A percentile compares a stretch with the other conserved stretches of the same genome.
Conservation (phyloP, 2,329 filamentous ascomycete genomes). For the Penicillium sp. region DNA sequence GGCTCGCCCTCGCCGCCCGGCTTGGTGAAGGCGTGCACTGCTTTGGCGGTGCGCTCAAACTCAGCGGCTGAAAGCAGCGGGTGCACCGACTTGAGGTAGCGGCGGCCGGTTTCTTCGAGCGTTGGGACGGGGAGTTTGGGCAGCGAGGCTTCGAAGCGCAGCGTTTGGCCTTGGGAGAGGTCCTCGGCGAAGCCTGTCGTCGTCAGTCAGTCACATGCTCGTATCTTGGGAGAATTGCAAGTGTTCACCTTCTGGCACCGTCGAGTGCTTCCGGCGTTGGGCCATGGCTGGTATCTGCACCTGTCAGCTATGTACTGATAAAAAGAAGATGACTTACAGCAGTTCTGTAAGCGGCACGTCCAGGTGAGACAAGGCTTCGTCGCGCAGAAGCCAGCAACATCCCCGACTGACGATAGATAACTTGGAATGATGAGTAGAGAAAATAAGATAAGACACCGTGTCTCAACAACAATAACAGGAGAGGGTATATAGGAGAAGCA, state of each 20-base stretch:
- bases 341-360: constrained; percentile 36
- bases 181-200: constrained; percentile 61
- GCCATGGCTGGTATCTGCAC: constrained; percentile 37
- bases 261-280: constrained; percentile 39
- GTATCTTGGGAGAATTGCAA: background rate
- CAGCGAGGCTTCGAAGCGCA: constrained; percentile 64
- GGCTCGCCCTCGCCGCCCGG: constrained; percentile 78
- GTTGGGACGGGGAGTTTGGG: constrained; percentile 60
- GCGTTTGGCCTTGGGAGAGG: constrained; percentile 59
- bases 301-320: background rate
- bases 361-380: constrained; percentile 37
- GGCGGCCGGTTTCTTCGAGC: constrained; percentile 60
- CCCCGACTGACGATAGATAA: constrained; percentile 19
- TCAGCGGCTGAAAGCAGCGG: constrained; percentile 58
- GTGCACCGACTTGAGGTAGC: constrained; percentile 65
- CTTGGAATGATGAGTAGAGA: background rate
- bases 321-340: background rate
- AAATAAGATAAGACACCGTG: background rate
- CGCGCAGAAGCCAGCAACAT: constrained; percentile 44
- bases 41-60: constrained; percentile 64
- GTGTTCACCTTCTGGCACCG: constrained; percentile 43
- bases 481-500: background rate
- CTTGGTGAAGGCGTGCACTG: constrained; percentile 81
- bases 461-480: background rate
- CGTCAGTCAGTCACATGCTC: background rate